Base-by-base conservation (phyloP, 2,329 filamentous ascomycete species). In the Emmonsiellopsis sp. region DNA sequence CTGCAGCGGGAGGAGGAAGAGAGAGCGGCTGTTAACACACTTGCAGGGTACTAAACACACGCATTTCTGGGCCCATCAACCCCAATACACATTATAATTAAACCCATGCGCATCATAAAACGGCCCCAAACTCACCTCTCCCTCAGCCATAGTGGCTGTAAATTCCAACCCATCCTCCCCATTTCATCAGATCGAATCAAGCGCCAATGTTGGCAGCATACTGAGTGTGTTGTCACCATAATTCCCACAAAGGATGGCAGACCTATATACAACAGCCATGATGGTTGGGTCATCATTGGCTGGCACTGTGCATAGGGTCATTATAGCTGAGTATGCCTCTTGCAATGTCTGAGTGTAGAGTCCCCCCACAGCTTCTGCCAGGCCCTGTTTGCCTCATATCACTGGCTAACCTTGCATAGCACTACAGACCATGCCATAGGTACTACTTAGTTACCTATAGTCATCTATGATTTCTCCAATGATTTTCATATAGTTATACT, bases 241-340 rank as follows among this genome's bases (percentile, higher is more conserved):
- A 13, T 37, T 37, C 7, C 34, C 34, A 37, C 34, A 8, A 11
- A 79, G 58, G 4, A 78, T 61, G 0, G 71, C 68, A 0, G 75
- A 77, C 0, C 77, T 77, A 51, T 71, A 79, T 0, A 74, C 73
- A 9, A 78, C 44, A 0, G 76, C 75, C 2, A 71, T 74, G 1
- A 78, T 54, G 3, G 49, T 62, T 3, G 61, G 45, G 34, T 78
- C 67, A 52, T 80, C 76, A 52, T 78, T 78, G n/a, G 77, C 73
- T 0, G 69, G 55, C 1, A 79, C 59, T 0, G 68, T 67, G 5
- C 69, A 66, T 0, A 78, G 60, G 11, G 60, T 62, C 74, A 78
- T 77, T 17, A 17, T 17, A 17, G 17, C 17, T 17, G 21, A 27
- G 21, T 27, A 27, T 27, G 21, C 21, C 21, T 27, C 21, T 27